Evolutionary conservation across 257 asterid species (phyloP).

Genomic region (Marsdenia floribunda): DNA sequence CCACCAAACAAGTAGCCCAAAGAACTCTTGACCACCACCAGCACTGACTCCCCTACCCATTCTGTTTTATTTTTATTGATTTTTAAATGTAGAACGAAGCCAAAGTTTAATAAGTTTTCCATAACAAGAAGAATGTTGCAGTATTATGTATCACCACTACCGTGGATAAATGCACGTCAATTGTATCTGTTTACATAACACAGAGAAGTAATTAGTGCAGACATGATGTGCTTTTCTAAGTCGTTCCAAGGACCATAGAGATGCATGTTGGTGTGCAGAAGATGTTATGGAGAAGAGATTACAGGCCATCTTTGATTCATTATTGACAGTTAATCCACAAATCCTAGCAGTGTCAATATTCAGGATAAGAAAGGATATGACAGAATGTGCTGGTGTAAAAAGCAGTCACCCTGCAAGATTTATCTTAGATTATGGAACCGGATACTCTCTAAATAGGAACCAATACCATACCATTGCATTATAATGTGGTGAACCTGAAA

Average conservation of each 20-base stretch:
- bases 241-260: neutral
- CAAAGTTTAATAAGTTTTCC: neutral
- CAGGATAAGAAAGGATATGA: neutral
- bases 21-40: conserved; percentile 89
- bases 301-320: neutral
- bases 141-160: neutral
- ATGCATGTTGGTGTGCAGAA: neutral
- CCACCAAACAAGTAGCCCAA: conserved; percentile 75
- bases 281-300: neutral
- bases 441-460: neutral
- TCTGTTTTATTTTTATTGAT: conserved; percentile 10
- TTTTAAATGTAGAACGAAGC: neutral
- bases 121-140: too few relatives aligned
- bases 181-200: neutral
- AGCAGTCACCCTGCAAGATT: neutral
- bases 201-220: neutral
- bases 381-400: neutral
- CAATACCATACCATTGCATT: neutral
- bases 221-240: neutral
- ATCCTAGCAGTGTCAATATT: neutral
- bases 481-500: neutral
- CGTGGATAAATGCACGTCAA: neutral
- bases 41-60: conserved; percentile 87
- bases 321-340: neutral
- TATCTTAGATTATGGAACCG: too few relatives aligned